Evolutionary conservation across 1,284 basidiomycete genomes (phyloP), one percentile per base, ranked within the genome.

Genomic region (Mixia osmundae): DNA sequence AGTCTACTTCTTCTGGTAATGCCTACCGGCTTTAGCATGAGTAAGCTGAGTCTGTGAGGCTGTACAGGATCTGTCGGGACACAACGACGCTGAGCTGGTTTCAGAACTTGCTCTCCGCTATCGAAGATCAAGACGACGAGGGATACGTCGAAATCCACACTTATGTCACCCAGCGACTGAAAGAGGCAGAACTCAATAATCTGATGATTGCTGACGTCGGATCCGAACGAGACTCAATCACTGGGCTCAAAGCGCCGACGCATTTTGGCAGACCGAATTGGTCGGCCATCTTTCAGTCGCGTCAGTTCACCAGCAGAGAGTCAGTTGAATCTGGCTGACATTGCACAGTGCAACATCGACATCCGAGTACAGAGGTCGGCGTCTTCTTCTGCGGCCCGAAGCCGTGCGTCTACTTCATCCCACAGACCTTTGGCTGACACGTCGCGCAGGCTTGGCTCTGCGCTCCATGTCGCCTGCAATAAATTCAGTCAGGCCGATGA

Each of bases 241-340:
- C 79, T 11, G 66, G 69, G 1, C 61, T 87, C 3, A 66, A 77
- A 18, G 72, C 80, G 0, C 82, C 82, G 0, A 89, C 82, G n/a
- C 80, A 85, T 57, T 89, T 76, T 53, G 82, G 80, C 18, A 61
- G 82, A 39, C 80, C 80, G n/a, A 80, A 85, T 55, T 87, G 82
- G 82, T 73, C 82, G 49, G 63, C 67, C 28, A 72, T 80, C 16
- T 87, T 82, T 57, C 56, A 63, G 29, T n/a, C n/a, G n/a, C n/a
- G n/a, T n/a, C n/a, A n/a, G n/a, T n/a, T n/a, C n/a, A n/a, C n/a
- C n/a, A n/a, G n/a, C n/a, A n/a, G n/a, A n/a, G n/a, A n/a, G n/a
- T n/a, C n/a, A n/a, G n/a, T n/a, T n/a, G n/a, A n/a, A n/a, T n/a
- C n/a, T n/a, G n/a, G n/a, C n/a, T n/a, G n/a, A n/a, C n/a, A n/a